phyloP scores from a whole-genome alignment of 352 stramenopile species.

The Globisporangium middletonii region DNA sequence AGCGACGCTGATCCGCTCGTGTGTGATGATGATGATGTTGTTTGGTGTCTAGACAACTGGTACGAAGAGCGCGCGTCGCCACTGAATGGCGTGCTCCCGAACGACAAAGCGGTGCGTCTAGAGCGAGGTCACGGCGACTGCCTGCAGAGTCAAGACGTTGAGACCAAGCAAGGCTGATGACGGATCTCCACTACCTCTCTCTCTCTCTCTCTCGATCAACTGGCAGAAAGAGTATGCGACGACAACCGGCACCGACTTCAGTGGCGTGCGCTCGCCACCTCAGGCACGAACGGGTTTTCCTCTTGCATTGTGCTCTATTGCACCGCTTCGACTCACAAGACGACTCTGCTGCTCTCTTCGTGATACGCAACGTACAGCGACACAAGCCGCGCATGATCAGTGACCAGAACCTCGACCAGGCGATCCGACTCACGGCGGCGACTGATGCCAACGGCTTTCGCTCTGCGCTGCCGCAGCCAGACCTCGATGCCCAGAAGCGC shows the following conservation, averaged over 20 bases:
- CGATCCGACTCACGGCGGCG: constrained; percentile 37
- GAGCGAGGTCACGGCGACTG: neutral
- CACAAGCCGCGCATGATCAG: constrained; percentile 46
- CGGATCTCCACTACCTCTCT: too few species aligned
- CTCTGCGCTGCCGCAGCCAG: constrained; percentile 36
- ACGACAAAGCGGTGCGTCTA: constrained; percentile 44
- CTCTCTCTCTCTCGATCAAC: neutral
- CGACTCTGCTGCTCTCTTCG: neutral
- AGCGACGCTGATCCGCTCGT: neutral
- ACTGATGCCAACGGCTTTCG: constrained; percentile 33
- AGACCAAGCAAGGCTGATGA: too few species aligned
- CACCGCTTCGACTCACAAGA: neutral
- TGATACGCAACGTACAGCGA: constrained; percentile 17
- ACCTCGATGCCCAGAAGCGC: constrained; percentile 43
- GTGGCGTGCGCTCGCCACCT: constrained; percentile 21
- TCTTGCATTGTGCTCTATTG: neutral
- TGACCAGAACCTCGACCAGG: constrained; percentile 49
- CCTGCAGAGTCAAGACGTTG: too few species aligned
- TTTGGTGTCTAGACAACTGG: constrained; percentile 58
- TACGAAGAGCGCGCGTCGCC: constrained; percentile 63
- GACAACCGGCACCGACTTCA: constrained; percentile 45
- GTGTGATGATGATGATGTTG: too few species aligned
- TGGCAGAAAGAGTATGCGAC: constrained; percentile 61
- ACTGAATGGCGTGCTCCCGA: constrained; percentile 61
- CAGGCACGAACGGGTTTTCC: constrained; percentile 16